These are phyloP conservation scores for Lactuca sativa DNA, from an alignment of 129 eudicot species.

Conservation along the genomic window DNA sequence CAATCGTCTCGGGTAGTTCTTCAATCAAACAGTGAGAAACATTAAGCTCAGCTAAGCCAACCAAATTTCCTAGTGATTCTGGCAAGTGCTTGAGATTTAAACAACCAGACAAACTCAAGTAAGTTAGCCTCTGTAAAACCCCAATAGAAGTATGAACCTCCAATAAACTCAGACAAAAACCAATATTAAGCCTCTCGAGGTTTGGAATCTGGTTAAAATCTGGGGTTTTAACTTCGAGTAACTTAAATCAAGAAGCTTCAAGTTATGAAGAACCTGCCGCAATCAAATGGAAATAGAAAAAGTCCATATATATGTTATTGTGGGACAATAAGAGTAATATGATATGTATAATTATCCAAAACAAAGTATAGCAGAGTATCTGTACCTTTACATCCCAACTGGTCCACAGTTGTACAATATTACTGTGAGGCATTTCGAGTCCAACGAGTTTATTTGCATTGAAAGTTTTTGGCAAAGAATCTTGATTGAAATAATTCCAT, in stretches of 20 bases:
- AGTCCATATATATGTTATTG: no score
- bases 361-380: neutral
- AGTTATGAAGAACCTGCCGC: slow-evolving; percentile 18
- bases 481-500: slow-evolving; percentile 16
- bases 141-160: slow-evolving; percentile 31
- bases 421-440: slow-evolving; percentile 22
- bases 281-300: neutral
- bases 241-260: slow-evolving; percentile 27
- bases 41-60: slow-evolving; percentile 9
- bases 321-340: neutral
- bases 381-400: slow-evolving; percentile 16
- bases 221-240: slow-evolving; percentile 24
- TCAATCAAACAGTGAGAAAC: slow-evolving; percentile 24
- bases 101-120: no score
- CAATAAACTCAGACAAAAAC: slow-evolving; percentile 13
- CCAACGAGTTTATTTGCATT: slow-evolving; percentile 30
- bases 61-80: slow-evolving; percentile 18
- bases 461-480: slow-evolving; percentile 26
- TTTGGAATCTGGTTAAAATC: slow-evolving; percentile 23
- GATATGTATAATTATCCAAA: no score
- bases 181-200: slow-evolving; percentile 29
- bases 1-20: slow-evolving; percentile 17
- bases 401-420: slow-evolving; percentile 23
- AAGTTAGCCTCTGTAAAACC: slow-evolving; percentile 9
- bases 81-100: neutral